phyloP scores from a whole-genome alignment of 2,329 filamentous ascomycete genomes.

The Zymoseptoria ardabiliae region DNA sequence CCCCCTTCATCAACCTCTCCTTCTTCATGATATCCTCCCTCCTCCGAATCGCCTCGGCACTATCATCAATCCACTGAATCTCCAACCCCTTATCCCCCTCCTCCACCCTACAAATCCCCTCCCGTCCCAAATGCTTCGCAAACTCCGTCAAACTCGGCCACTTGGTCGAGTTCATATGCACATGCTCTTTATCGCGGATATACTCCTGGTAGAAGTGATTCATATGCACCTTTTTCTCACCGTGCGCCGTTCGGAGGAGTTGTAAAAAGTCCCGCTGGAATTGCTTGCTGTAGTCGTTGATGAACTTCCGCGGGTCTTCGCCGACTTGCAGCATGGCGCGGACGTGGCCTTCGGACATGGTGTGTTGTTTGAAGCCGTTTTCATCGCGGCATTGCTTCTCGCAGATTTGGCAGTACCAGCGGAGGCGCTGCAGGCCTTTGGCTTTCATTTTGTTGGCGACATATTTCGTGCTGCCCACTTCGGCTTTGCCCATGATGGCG shows the following conservation, averaged over 20 bases:
- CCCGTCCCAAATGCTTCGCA: constrained; percentile 74
- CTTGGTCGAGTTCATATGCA: constrained; percentile 89
- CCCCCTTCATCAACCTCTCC: constrained; percentile 80
- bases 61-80: constrained; percentile 86
- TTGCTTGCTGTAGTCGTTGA: constrained; percentile 72
- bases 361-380: constrained; percentile 81
- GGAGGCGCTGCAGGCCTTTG: constrained; percentile 67
- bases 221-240: constrained; percentile 79
- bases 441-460: constrained; percentile 86
- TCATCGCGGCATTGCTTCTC: constrained; percentile 71
- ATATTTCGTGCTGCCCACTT: constrained; percentile 85
- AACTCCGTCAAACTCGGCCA: constrained; percentile 88
- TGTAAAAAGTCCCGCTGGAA: constrained; percentile 75
- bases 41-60: constrained; percentile 71
- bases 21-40: constrained; percentile 75
- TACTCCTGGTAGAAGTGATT: constrained; percentile 96
- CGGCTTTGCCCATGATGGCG: constrained; percentile 75
- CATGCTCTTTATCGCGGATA: constrained; percentile 77
- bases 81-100: constrained; percentile 82
- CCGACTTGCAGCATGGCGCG: constrained; percentile 84
- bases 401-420: constrained; percentile 86
- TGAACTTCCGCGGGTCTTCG: constrained; percentile 76
- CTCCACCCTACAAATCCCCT: constrained; percentile 84
- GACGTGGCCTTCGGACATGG: constrained; percentile 75
- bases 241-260: constrained; percentile 73